A percentile compares a stretch with the other conserved stretches of the same genome.
Conservation (phyloP, 768 basidiomycete species). For the Gyrodon lividus region DNA sequence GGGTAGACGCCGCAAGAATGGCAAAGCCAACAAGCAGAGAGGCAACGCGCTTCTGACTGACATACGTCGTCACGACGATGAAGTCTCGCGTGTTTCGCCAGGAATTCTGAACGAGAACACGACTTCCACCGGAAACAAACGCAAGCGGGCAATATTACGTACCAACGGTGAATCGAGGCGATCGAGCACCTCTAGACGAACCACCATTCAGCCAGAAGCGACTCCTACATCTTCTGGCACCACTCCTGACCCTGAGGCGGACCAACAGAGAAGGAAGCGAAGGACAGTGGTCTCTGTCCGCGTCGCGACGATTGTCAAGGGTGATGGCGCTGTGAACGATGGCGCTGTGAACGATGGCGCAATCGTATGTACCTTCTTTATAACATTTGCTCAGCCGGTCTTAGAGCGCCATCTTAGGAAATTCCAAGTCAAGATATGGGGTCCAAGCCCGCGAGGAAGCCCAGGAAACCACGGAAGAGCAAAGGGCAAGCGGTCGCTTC, state of each 20-base stretch:
- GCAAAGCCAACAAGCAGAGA: constrained; percentile 69
- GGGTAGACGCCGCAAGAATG: constrained; percentile 60
- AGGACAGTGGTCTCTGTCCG: constrained; percentile 34
- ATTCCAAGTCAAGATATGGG: constrained; percentile 24
- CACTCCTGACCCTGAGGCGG: constrained; percentile 72
- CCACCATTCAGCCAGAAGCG: constrained; percentile 45
- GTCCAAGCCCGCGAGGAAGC: constrained; percentile 33
- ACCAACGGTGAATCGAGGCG: constrained; percentile 36
- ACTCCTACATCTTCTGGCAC: constrained; percentile 42
- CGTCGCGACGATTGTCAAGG: constrained; percentile 27
- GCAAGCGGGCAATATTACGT: constrained; percentile 37
- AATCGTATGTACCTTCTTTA: constrained; percentile 19
- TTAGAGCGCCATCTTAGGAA: constrained; percentile 3
- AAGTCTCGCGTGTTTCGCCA: constrained; percentile 29
- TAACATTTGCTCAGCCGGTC: constrained; percentile 12
- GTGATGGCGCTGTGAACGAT: constrained; percentile 34
- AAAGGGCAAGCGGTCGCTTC: constrained; percentile 27
- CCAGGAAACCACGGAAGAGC: constrained; percentile 29
- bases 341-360: constrained; percentile 33
- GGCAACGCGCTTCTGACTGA: constrained; percentile 80
- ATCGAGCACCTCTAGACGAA: constrained; percentile 37
- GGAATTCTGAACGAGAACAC: constrained; percentile 20
- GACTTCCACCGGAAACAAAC: constrained; percentile 36
- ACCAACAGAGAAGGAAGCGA: constrained; percentile 44
- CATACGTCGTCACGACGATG: constrained; percentile 73